These are phyloP conservation scores for Casuarina glauca DNA, from an alignment of 306 rosid species.

Conservation along the genomic window DNA sequence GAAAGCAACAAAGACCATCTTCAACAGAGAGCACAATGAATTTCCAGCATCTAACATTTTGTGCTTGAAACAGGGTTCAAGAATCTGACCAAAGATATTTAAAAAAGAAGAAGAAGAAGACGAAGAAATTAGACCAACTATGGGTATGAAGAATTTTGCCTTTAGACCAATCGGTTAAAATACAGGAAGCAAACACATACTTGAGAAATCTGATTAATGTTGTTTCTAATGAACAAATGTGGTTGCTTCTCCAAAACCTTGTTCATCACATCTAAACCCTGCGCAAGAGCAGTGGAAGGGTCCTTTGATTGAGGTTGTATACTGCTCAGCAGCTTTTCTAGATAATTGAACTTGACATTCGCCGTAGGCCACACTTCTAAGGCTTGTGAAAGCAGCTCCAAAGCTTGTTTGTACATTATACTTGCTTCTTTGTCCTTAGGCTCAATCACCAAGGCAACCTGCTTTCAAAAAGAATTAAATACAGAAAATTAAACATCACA, in stretches of 20 bases:
- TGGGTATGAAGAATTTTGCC: slow-evolving; percentile 18
- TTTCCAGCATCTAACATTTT: slow-evolving; percentile 92
- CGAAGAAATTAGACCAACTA: not conserved
- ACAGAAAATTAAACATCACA: slow-evolving; percentile 12
- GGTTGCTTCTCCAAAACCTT: slow-evolving; percentile 98
- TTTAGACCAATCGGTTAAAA: slow-evolving; percentile 16
- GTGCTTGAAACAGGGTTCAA: slow-evolving; percentile 96
- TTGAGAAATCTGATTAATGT: slow-evolving; percentile 94
- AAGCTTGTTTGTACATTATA: slow-evolving; percentile 92
- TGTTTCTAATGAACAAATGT: slow-evolving; percentile 87
- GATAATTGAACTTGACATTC: slow-evolving; percentile 91
- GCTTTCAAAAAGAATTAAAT: slow-evolving; percentile 33
- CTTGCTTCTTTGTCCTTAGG: slow-evolving; percentile 98
- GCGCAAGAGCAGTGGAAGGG: slow-evolving; percentile 96
- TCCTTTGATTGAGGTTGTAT: slow-evolving; percentile 99
- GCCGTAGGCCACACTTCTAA: slow-evolving; percentile 99
- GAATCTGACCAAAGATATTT: slow-evolving; percentile 58
- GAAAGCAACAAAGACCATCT: slow-evolving; percentile 94
- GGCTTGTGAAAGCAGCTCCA: slow-evolving; percentile 94
- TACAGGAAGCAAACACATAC: slow-evolving; percentile 43
- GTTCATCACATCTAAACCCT: slow-evolving; percentile 99
- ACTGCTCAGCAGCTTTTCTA: slow-evolving; percentile 93
- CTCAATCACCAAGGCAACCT: slow-evolving; percentile 98
- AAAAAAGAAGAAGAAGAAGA: not conserved
- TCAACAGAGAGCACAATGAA: slow-evolving; percentile 90